These are phyloP conservation scores for Plasmopara viticola DNA, from an alignment of 352 stramenopile genomes.

Conservation along the genomic window DNA sequence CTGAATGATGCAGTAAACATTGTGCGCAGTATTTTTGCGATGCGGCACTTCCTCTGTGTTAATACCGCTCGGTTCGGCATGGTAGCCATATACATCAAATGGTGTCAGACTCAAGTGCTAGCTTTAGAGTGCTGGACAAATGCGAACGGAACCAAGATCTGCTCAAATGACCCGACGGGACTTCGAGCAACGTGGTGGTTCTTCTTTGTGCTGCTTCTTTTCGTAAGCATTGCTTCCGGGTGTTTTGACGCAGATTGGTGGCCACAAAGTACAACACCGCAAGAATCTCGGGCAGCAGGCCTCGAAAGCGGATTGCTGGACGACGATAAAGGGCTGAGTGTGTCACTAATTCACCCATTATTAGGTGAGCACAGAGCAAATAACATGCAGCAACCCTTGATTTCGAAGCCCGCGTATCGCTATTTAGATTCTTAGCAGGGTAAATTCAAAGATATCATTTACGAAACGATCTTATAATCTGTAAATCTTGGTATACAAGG, in stretches of 20 bases:
- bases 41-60: conserved; percentile 3
- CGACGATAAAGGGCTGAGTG: conserved; percentile 6
- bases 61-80: conserved; percentile 2
- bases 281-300: conserved; percentile 7
- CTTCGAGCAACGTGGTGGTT: conserved; percentile 60
- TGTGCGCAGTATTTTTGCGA: not conserved
- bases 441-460: conserved; percentile 4
- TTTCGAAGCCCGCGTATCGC: conserved; percentile 37
- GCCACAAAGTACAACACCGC: conserved; percentile 6
- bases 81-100: conserved; percentile 3
- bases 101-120: conserved; percentile 9
- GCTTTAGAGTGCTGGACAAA: conserved; percentile 52
- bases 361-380: conserved; percentile 3
- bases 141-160: conserved; percentile 51
- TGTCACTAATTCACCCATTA: conserved; percentile 21
- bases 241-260: conserved; percentile 32
- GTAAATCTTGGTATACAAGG: not conserved
- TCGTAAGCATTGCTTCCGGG: conserved; percentile 27
- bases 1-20: not conserved
- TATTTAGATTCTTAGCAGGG: conserved; percentile 28
- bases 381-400: conserved; percentile 9
- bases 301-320: conserved; percentile 10
- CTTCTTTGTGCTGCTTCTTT: conserved; percentile 53
- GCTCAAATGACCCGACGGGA: conserved; percentile 35
- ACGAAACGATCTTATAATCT: no score